Conservation (phyloP, 1,284 basidiomycete genomes). For the Xerocomus minutiporus region DNA sequence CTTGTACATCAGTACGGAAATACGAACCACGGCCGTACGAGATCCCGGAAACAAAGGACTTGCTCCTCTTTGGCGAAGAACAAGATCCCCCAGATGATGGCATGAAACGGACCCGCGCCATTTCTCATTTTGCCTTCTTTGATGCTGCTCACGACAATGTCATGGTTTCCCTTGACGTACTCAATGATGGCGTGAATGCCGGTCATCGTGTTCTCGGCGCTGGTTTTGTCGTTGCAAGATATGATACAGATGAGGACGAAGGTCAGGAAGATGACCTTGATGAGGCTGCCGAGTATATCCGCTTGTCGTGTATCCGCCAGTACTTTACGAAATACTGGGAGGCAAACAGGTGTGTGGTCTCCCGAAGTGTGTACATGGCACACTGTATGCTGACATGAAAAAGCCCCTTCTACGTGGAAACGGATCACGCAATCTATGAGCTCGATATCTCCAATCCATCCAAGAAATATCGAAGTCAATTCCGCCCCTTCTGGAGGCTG, state of each 20-base stretch:
- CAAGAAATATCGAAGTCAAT: constrained; percentile 41
- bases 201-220: constrained; percentile 31
- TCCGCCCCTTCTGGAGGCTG: constrained; percentile 45
- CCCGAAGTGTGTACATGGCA: background rate
- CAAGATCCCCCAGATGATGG: constrained; percentile 19
- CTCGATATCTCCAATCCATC: constrained; percentile 41
- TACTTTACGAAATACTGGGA: constrained; percentile 37
- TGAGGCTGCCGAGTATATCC: constrained; percentile 30
- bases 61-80: constrained; percentile 36
- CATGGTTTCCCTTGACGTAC: constrained; percentile 28
- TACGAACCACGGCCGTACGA: constrained; percentile 30
- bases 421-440: constrained; percentile 56
- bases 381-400: background rate
- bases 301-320: constrained; percentile 32
- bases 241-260: constrained; percentile 40
- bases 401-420: constrained; percentile 61
- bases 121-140: constrained; percentile 41
- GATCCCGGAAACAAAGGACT: constrained; percentile 24
- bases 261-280: constrained; percentile 41
- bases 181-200: constrained; percentile 23
- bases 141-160: constrained; percentile 28
- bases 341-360: constrained; percentile 35
- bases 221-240: constrained; percentile 34
- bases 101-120: constrained; percentile 35
- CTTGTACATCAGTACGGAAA: constrained; percentile 16